These are phyloP conservation scores for Neurospora discreta DNA, from an alignment of 495 filamentous ascomycete species.

Conservation along the genomic window DNA sequence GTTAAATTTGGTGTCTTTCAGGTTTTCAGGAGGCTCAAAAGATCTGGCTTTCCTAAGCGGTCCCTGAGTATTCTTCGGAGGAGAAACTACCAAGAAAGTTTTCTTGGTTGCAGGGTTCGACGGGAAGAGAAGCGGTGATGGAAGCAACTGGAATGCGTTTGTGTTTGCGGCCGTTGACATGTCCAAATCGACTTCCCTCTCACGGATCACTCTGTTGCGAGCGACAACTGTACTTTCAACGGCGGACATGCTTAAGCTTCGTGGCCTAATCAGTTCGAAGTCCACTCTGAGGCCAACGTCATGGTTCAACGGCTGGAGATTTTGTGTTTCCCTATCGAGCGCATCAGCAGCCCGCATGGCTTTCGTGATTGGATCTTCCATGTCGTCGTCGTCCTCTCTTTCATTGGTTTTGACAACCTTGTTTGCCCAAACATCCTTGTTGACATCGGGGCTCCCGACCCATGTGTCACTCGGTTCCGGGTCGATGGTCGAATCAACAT, in stretches of 20 bases:
- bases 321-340: conserved; percentile 36
- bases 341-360: conserved; percentile 41
- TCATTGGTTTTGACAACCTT: not conserved
- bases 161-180: not conserved
- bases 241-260: conserved; percentile 25
- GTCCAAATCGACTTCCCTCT: not conserved
- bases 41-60: not conserved
- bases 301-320: conserved; percentile 23
- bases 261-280: conserved; percentile 8
- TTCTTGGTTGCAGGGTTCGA: not conserved
- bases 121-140: not conserved
- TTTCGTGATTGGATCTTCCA: conserved; percentile 27
- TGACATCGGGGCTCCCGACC: not conserved
- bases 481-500: not conserved
- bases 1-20: not conserved
- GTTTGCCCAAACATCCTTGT: not conserved
- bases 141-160: not conserved
- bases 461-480: not conserved
- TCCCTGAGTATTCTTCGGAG: not conserved
- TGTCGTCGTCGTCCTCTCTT: not conserved
- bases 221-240: conserved; percentile 19
- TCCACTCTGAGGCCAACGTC: conserved; percentile 26
- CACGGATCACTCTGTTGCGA: not conserved
- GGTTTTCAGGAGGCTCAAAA: not conserved
- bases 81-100: not conserved